Evolutionary conservation across 1,284 basidiomycete genomes (phyloP).

Genomic region (Meira nashicola): DNA sequence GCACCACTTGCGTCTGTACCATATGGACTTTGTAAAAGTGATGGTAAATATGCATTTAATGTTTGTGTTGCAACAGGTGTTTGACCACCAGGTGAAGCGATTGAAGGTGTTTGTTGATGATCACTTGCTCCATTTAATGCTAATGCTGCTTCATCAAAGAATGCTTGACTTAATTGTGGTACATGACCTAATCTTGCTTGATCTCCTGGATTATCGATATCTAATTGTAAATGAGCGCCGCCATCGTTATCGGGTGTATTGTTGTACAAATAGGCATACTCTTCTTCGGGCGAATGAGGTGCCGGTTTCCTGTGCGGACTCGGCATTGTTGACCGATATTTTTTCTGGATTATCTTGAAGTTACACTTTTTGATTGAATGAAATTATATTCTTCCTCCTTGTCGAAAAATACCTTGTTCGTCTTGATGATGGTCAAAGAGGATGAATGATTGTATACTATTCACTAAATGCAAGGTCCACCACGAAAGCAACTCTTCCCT

Average conservation of each 20-base stretch:
- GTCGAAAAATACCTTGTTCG: neutral
- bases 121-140: constrained; percentile 14
- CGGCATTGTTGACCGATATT: neutral
- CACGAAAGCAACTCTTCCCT: too few species aligned
- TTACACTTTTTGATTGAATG: neutral
- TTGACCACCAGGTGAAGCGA: neutral
- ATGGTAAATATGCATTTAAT: constrained; percentile 15
- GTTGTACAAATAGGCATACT: neutral
- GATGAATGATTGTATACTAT: too few species aligned
- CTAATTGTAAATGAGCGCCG: neutral
- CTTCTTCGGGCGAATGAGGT: neutral
- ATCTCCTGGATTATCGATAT: neutral
- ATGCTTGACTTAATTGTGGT: constrained; percentile 38
- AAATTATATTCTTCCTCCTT: neutral
- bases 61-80: neutral
- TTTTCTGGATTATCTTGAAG: neutral
- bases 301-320: constrained; percentile 1
- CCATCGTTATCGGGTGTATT: neutral
- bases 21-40: constrained; percentile 13
- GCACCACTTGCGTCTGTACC: constrained; percentile 1
- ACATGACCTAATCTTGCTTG: constrained; percentile 15
- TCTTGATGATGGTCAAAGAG: neutral
- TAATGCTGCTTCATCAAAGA: constrained; percentile 40
- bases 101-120: neutral
- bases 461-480: too few species aligned